Base-by-base conservation (phyloP, 2,329 filamentous ascomycete species). In the Aspergillus fischeri region DNA sequence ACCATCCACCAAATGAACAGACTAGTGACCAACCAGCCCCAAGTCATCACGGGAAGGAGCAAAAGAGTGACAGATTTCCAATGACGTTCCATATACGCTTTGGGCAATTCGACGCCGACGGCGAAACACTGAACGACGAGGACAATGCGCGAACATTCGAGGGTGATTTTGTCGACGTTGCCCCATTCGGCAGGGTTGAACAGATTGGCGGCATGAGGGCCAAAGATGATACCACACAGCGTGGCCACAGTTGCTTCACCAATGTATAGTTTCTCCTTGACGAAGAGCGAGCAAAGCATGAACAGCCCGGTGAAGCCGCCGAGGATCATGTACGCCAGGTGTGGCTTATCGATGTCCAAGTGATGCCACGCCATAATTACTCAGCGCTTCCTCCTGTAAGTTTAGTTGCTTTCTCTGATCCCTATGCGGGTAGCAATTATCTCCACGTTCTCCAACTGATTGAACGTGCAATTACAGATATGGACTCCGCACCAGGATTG, bases 251-350 rank as follows among this genome's bases (percentile, higher is more conserved):
- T 97, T 52, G 94, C 94, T 82, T 99, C 94, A 72, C 94, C 94
- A 74, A 99, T 99, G 79, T 99, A 99, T 70, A 97, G 84, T 74
- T 90, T 90, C 81, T 99, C 94, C 81, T 99, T 99, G 79, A 99
- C 96, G 71, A 97, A 87, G 55, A 95, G 91, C 59, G 94, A 99
- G 76, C 92, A 96, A 59, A 99, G 82, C 94, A 99, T 99, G 80
- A 99, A 99, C 67, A 99, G 81, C 59, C 89, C 92, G 65, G 94
- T 99, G 80, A 99, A 99, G 74, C 93, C 94, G 69, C 94, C 94
- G 56, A 99, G 81, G 77, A 99, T 97, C 77, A 97, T 91, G 77
- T 99, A 99, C 64, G 96, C 94, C 90, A 97, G 77, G 81, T 99
- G 94, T 69, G 94, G 91, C 81, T 88, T 90, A 77, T 95, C 97